These are phyloP conservation scores for Podaxis rugospora DNA, from an alignment of 768 basidiomycete genomes.

Conservation along the genomic window DNA sequence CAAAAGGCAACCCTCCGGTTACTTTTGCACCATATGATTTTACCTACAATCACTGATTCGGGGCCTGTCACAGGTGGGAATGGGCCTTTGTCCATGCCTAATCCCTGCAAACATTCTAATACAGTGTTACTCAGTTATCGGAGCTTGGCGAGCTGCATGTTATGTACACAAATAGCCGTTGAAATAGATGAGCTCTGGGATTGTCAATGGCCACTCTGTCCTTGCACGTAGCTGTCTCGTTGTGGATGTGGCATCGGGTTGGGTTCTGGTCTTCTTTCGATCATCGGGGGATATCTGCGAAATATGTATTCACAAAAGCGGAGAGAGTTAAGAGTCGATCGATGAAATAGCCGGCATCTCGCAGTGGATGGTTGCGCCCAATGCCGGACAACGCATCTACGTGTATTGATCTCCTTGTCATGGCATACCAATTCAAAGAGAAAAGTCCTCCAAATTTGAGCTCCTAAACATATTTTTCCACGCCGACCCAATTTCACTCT, in stretches of 20 bases:
- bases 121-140: too few species aligned
- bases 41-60: conserved; percentile 13
- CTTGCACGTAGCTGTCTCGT: not conserved
- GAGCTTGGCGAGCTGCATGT: too few species aligned
- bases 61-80: conserved; percentile 15
- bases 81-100: not conserved
- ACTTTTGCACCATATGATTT: conserved; percentile 21
- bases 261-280: conserved; percentile 1
- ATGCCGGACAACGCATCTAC: conserved; percentile 5
- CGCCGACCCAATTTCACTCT: conserved; percentile 18
- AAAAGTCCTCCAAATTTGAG: not conserved
- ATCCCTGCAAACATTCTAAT: not conserved
- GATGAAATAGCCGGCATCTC: conserved; percentile 2
- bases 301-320: not conserved
- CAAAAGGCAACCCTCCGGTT: conserved; percentile 22
- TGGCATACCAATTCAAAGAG: conserved; percentile 3
- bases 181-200: not conserved
- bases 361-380: conserved; percentile 1
- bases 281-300: conserved; percentile 6
- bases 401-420: not conserved
- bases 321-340: not conserved
- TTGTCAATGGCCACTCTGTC: not conserved
- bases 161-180: too few species aligned
- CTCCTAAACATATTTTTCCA: conserved; percentile 5
- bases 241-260: not conserved